phyloP scores from a whole-genome alignment of 2,329 filamentous ascomycete genomes.

The Didymella exigua region DNA sequence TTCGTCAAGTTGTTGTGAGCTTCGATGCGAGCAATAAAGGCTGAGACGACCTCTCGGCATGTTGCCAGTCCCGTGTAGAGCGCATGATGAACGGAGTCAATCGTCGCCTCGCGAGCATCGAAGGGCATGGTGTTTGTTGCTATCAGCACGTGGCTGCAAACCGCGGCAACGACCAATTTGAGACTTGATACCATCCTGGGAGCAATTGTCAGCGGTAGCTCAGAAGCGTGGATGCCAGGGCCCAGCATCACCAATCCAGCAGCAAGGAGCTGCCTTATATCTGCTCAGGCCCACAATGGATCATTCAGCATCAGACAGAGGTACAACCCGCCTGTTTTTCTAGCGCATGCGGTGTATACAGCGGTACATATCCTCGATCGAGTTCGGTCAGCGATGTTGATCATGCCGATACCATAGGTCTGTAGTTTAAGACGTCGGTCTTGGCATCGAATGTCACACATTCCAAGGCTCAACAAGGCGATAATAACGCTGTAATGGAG shows the following conservation, averaged over 20 bases:
- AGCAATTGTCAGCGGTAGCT: neutral
- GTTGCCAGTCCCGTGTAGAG: conserved; percentile 60
- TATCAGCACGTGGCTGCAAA: conserved; percentile 16
- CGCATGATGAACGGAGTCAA: conserved; percentile 61
- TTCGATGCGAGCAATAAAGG: conserved; percentile 64
- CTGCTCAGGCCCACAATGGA: neutral
- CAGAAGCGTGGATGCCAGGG: neutral
- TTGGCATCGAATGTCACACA: no score
- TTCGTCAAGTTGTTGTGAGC: conserved; percentile 63
- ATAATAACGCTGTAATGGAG: no score
- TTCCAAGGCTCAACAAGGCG: no score
- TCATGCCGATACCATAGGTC: conserved; percentile 20
- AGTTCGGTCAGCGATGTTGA: conserved; percentile 20
- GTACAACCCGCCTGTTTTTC: neutral
- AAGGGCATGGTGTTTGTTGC: conserved; percentile 47
- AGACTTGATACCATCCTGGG: conserved; percentile 2
- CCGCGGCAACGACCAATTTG: conserved; percentile 3
- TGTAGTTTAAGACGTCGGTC: no score
- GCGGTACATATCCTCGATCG: neutral
- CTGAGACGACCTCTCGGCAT: conserved; percentile 60
- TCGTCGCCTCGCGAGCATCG: conserved; percentile 64
- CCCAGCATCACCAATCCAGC: conserved; percentile 3
- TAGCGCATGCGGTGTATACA: neutral
- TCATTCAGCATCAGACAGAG: neutral
- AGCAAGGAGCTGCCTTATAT: neutral